These are phyloP conservation scores for Tephrocybe sp. DNA, from an alignment of 768 basidiomycete species.

Conservation along the genomic window DNA sequence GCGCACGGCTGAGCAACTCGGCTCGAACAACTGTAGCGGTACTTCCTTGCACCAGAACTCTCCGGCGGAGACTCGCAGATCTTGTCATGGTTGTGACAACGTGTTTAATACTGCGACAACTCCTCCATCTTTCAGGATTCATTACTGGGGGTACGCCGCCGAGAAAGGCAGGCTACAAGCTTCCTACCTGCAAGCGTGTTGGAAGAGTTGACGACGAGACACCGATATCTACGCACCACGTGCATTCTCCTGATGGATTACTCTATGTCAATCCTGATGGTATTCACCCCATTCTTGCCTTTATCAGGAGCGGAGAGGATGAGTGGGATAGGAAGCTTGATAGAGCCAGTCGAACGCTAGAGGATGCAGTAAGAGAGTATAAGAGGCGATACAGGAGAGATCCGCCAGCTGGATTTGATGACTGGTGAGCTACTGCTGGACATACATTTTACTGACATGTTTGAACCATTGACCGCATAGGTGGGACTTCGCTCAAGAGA, in stretches of 20 bases:
- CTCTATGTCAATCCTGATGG: constrained; percentile 23
- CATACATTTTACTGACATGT: background rate
- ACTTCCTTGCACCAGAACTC: background rate
- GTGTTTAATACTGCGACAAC: background rate
- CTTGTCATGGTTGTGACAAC: background rate
- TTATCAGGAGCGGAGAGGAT: constrained; percentile 63
- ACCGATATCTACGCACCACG: constrained; percentile 16
- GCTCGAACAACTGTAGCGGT: background rate
- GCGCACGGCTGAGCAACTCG: background rate
- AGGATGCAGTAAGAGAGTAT: constrained; percentile 68
- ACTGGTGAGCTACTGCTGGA: constrained; percentile 49
- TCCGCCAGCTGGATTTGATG: constrained; percentile 75
- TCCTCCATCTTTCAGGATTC: background rate
- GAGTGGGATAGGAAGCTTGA: constrained; percentile 53
- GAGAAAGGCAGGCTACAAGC: background rate
- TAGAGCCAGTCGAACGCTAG: constrained; percentile 64
- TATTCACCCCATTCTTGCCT: constrained; percentile 63
- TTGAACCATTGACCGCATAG: constrained; percentile 17
- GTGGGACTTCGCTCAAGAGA: constrained; percentile 59
- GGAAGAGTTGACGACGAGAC: constrained; percentile 10
- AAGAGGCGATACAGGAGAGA: constrained; percentile 56
- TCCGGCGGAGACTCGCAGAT: constrained; percentile 1
- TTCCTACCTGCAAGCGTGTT: background rate
- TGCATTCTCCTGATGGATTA: constrained; percentile 20
- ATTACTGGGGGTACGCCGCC: background rate